These are phyloP conservation scores for Talaromyces sp. DNA, from an alignment of 2,329 filamentous ascomycete genomes.

Conservation along the genomic window DNA sequence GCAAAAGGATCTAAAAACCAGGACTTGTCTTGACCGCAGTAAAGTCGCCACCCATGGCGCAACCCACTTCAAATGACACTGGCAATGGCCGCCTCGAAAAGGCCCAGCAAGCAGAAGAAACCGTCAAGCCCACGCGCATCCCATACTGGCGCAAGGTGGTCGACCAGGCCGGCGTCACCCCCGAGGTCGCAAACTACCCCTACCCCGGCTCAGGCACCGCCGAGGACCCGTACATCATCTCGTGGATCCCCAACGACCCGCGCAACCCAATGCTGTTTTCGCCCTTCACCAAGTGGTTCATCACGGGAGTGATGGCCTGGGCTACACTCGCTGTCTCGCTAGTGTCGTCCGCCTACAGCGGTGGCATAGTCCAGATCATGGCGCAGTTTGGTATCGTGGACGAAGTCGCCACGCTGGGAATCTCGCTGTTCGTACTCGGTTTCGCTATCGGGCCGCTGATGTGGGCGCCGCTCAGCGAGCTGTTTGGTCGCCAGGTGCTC, in stretches of 20 bases:
- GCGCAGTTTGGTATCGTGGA: constrained; percentile 27
- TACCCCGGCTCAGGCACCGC: constrained; percentile 36
- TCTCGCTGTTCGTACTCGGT: constrained; percentile 43
- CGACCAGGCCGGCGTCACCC: constrained; percentile 29
- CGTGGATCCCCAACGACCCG: constrained; percentile 39
- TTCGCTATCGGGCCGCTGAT: constrained; percentile 44
- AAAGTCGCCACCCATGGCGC: constrained; percentile 21
- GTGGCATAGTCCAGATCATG: constrained; percentile 32
- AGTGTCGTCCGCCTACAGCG: constrained; percentile 39
- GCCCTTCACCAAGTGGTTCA: constrained; percentile 32
- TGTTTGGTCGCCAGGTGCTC: constrained; percentile 32
- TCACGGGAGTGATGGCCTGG: constrained; percentile 33
- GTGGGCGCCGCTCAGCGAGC: constrained; percentile 37
- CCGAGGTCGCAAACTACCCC: constrained; percentile 26
- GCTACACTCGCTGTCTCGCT: constrained; percentile 39
- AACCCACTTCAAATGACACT: constrained; percentile 12
- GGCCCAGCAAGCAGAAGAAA: constrained; percentile 16
- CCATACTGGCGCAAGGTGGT: constrained; percentile 29
- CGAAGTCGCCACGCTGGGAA: constrained; percentile 37
- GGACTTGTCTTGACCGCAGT: neutral
- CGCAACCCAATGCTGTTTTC: constrained; percentile 36
- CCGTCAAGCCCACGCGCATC: constrained; percentile 21
- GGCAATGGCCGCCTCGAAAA: constrained; percentile 21
- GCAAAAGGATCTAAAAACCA: too few species aligned
- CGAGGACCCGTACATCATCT: constrained; percentile 38